These are phyloP conservation scores for Lactifluus pinguis DNA, from an alignment of 768 basidiomycete genomes.

Conservation along the genomic window DNA sequence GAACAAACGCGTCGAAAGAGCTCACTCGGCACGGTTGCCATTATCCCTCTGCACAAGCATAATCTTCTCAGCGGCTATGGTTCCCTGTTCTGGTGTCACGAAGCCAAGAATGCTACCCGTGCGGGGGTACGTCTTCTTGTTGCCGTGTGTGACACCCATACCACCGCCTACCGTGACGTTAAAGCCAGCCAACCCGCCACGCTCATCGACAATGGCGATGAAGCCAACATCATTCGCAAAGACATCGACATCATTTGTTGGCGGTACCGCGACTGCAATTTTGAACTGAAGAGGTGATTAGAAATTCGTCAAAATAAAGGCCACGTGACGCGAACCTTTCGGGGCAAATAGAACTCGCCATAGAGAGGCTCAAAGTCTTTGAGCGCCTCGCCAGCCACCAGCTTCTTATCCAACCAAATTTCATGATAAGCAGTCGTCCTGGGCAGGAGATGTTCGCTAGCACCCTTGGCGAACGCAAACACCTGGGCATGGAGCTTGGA, in stretches of 20 bases:
- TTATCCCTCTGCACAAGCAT: conserved; percentile 93
- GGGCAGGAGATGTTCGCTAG: conserved; percentile 83
- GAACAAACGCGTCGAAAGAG: background rate
- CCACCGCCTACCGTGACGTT: conserved; percentile 93
- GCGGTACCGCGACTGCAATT: conserved; percentile 92
- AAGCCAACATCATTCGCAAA: conserved; percentile 95
- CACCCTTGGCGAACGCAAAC: conserved; percentile 71
- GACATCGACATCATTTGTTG: conserved; percentile 92
- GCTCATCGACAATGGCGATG: conserved; percentile 78
- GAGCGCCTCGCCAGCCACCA: conserved; percentile 87
- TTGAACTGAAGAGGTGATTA: conserved; percentile 64
- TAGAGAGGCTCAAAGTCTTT: conserved; percentile 97
- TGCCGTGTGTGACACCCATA: conserved; percentile 99
- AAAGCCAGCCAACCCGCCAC: conserved; percentile 80
- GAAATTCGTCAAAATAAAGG: conserved; percentile 1
- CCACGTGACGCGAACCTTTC: conserved; percentile 49
- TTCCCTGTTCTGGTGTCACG: conserved; percentile 81
- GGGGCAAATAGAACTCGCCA: conserved; percentile 92
- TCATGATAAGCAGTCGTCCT: conserved; percentile 93
- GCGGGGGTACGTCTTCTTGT: conserved; percentile 98
- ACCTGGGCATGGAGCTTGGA: conserved; percentile 80
- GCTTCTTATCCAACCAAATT: conserved; percentile 98
- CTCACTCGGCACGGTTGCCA: conserved; percentile 90
- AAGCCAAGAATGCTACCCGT: conserved; percentile 85
- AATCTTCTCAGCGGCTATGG: conserved; percentile 81